Conservation (phyloP, 345 rosid genomes). For the Citrus reticulata region DNA sequence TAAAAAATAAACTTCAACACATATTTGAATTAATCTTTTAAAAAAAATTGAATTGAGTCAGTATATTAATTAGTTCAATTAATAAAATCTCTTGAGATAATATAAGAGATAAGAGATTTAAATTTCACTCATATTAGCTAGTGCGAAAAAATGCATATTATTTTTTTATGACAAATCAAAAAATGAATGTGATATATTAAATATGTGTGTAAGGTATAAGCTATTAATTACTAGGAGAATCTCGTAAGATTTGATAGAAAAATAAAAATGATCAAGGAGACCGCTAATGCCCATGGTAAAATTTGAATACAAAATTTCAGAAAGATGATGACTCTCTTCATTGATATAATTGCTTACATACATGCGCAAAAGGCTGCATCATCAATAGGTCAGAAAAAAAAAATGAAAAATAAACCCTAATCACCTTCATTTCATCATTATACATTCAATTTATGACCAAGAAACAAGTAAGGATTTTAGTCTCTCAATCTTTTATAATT, state of each 20-base stretch:
- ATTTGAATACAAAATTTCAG: neutral
- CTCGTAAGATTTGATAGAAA: neutral
- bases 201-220: neutral
- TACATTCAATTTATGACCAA: neutral
- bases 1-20: too few species aligned
- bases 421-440: neutral
- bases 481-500: neutral
- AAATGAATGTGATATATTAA: neutral
- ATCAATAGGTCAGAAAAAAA: neutral
- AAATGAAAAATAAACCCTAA: too few species aligned
- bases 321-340: neutral
- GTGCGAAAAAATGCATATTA: too few species aligned
- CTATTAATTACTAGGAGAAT: neutral
- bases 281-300: neutral
- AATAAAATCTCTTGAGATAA: too few species aligned
- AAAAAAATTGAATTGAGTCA: too few species aligned
- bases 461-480: neutral
- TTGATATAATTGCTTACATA: neutral
- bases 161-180: neutral
- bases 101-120: too few species aligned
- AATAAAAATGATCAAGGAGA: neutral
- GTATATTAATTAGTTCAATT: too few species aligned
- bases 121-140: too few species aligned
- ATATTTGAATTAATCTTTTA: too few species aligned
- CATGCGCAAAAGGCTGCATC: slow-evolving; percentile 10